Conservation (phyloP, 2,329 filamentous ascomycete species). For the Elsinoe necatrix region DNA sequence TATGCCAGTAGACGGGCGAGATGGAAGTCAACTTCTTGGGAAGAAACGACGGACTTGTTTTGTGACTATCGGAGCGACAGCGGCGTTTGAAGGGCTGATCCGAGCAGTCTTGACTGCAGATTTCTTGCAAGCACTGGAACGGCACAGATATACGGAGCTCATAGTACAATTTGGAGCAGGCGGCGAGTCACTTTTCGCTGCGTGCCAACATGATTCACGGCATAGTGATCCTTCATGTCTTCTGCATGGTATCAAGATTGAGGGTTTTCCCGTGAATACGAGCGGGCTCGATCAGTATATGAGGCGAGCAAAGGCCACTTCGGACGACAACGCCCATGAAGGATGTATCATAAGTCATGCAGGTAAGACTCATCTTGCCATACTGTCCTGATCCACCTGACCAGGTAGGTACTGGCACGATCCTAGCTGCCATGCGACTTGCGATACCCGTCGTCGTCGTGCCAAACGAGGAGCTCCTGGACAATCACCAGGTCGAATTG, state of each 20-base stretch:
- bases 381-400: too few species aligned
- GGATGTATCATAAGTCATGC: slow-evolving; percentile 85
- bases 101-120: slow-evolving; percentile 51
- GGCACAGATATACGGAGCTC: slow-evolving; percentile 60
- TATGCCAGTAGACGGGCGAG: background rate
- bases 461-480: slow-evolving; percentile 70
- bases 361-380: slow-evolving; percentile 47
- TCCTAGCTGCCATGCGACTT: slow-evolving; percentile 70
- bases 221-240: slow-evolving; percentile 19
- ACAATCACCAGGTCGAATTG: slow-evolving; percentile 87
- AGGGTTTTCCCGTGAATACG: slow-evolving; percentile 58
- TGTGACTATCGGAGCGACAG: slow-evolving; percentile 87
- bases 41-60: slow-evolving; percentile 47
- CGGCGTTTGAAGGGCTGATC: slow-evolving; percentile 67
- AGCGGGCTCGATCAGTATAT: slow-evolving; percentile 54
- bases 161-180: slow-evolving; percentile 74
- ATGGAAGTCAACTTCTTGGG: background rate
- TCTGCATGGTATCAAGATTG: slow-evolving; percentile 39
- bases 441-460: slow-evolving; percentile 77
- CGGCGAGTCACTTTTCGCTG: slow-evolving; percentile 45
- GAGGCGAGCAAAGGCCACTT: slow-evolving; percentile 38
- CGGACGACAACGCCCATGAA: slow-evolving; percentile 36
- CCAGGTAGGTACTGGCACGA: slow-evolving; percentile 72
- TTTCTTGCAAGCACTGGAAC: slow-evolving; percentile 55
- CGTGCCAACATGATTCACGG: slow-evolving; percentile 11